Evolutionary conservation across 345 rosid genomes (phyloP), one percentile per base, ranked within the genome.

Genomic region (Pseudoturritis turrita): DNA sequence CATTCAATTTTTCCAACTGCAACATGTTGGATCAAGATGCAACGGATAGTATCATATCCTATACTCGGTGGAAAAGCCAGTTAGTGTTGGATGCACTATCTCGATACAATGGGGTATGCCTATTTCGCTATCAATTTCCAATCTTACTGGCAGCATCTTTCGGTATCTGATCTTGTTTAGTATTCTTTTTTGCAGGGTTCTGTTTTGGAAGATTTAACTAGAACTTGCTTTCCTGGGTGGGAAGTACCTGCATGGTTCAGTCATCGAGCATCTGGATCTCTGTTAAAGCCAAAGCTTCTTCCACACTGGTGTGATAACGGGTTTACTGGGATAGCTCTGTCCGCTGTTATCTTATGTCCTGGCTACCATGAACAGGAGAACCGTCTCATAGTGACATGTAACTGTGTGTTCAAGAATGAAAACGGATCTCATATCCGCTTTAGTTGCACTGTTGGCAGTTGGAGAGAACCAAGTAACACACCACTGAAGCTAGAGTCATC

Each of bases 221-320:
- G 60, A 18, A 36, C 59, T 0, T 58, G 74, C 39, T 70, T 70
- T 35, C 73, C 73, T 9, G 59, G 59, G 29, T 9, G 59, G 39
- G 39, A 54, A 29, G 39, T 58, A 36, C 63, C 64, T 0, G 21
- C 18, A 0, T 59, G 46, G 46, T 59, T 59, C 12, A 28, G 19
- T 3, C 17, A 62, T 3, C 26, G 7, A 62, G 37, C 18, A 0
- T 17, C 2, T 17, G 68, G 41, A 26, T 17, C 68, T 1, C 19
- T 62, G 54, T 45, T 62, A 29, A 1, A 62, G 17, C 26, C 17
- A 10, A 45, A 28, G 18, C 54, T 45, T 3, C n/a, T 10, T 44
- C 28, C 18, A 62, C 68, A 62, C 1, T 62, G 54, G 68, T 0
- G 28, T 10, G 53, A 62, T 25, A 44, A 17, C 19, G 1, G 10